Evolutionary conservation across 1,284 basidiomycete species (phyloP).

Genomic region (Singerocomus inundabilis): DNA sequence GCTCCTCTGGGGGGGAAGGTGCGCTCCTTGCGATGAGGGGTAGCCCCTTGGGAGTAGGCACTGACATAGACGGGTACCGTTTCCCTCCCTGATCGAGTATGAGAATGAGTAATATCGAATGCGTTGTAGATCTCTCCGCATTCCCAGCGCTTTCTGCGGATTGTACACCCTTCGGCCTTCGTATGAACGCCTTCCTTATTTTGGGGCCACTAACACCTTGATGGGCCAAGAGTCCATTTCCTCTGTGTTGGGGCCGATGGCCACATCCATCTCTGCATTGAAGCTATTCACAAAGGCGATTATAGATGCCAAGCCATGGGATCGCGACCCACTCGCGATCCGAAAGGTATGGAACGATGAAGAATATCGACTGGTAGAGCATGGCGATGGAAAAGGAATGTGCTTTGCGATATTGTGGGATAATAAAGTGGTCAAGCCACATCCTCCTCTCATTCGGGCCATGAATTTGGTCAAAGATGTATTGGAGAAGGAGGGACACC

Average conservation of each 20-base stretch:
- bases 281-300: slow-evolving; percentile 66
- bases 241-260: slow-evolving; percentile 75
- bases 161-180: slow-evolving; percentile 74
- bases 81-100: not conserved
- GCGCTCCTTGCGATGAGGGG: slow-evolving; percentile 60
- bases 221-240: slow-evolving; percentile 72
- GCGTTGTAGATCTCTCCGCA: slow-evolving; percentile 58
- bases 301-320: slow-evolving; percentile 60
- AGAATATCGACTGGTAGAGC: slow-evolving; percentile 54
- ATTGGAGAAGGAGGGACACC: slow-evolving; percentile 66
- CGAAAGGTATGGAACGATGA: slow-evolving; percentile 67
- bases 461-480: slow-evolving; percentile 59
- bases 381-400: slow-evolving; percentile 55
- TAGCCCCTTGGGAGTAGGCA: slow-evolving; percentile 64
- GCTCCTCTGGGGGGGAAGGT: slow-evolving; percentile 68
- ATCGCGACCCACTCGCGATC: slow-evolving; percentile 60
- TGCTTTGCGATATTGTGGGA: slow-evolving; percentile 67
- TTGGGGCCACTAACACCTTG: slow-evolving; percentile 60
- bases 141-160: slow-evolving; percentile 67
- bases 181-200: slow-evolving; percentile 69
- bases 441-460: slow-evolving; percentile 71
- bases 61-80: slow-evolving; percentile 63
- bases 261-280: slow-evolving; percentile 55
- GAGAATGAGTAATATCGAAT: not conserved
- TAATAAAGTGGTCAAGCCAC: slow-evolving; percentile 60